A percentile compares a stretch with the other conserved stretches of the same genome.
Conservation (phyloP, 2,329 filamentous ascomycete genomes). For the Knoxdaviesia capensis region DNA sequence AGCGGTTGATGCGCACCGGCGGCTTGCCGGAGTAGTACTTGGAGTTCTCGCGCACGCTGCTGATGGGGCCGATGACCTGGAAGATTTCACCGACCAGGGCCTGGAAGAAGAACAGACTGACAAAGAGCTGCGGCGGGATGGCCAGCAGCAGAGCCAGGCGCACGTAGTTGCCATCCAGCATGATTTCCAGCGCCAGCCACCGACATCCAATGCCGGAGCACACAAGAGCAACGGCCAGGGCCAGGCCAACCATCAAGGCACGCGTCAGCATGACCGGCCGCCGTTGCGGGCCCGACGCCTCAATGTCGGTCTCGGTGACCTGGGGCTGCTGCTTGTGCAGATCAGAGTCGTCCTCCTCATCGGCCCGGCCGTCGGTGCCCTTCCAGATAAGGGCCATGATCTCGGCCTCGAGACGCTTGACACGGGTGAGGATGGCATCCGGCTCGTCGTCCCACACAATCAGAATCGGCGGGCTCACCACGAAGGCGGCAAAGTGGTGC, state of each 20-base stretch:
- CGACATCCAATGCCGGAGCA: slow-evolving; percentile 37
- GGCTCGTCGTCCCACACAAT: slow-evolving; percentile 45
- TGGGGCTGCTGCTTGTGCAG: slow-evolving; percentile 15
- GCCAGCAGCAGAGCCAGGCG: slow-evolving; percentile 32
- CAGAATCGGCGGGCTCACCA: slow-evolving; percentile 34
- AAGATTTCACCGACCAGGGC: slow-evolving; percentile 17
- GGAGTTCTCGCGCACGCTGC: slow-evolving; percentile 20
- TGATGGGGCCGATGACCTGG: slow-evolving; percentile 28
- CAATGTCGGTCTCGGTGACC: slow-evolving; percentile 22
- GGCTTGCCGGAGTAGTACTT: slow-evolving; percentile 21
- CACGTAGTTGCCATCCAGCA: slow-evolving; percentile 29
- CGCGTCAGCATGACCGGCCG: slow-evolving; percentile 34
- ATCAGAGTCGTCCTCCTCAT: slow-evolving; percentile 13
- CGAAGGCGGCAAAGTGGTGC: slow-evolving; percentile 46
- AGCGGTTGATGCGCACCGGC: slow-evolving; percentile 12
- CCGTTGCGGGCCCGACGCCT: slow-evolving; percentile 18
- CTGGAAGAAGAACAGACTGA: slow-evolving; percentile 30
- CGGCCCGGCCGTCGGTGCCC: slow-evolving; percentile 6
- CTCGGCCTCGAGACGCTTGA: slow-evolving; percentile 26
- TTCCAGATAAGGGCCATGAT: slow-evolving; percentile 40
- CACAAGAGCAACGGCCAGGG: slow-evolving; percentile 27
- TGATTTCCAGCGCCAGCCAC: slow-evolving; percentile 30
- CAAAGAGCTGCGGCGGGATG: slow-evolving; percentile 35
- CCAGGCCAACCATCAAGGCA: slow-evolving; percentile 28
- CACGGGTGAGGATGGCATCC: slow-evolving; percentile 29